A percentile compares a stretch with the other conserved stretches of the same genome.
Conservation (phyloP, 805 yeast species). For the Yarrowia divulgata region DNA sequence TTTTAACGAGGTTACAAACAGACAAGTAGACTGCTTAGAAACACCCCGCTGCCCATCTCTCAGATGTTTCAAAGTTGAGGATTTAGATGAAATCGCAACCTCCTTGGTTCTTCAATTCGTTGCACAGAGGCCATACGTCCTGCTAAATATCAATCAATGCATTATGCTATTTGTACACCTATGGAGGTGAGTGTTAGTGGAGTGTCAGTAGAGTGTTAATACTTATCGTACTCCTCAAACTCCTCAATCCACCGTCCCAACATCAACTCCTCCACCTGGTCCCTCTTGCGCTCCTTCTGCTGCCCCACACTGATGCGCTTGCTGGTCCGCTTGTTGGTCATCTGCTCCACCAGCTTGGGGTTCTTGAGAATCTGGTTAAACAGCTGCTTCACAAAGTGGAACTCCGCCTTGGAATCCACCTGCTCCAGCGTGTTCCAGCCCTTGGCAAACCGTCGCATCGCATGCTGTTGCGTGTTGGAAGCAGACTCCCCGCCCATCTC, state of each 20-base stretch:
- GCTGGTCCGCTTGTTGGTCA: slow-evolving; percentile 25
- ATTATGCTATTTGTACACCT: slow-evolving; percentile 20
- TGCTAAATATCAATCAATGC: slow-evolving; percentile 31
- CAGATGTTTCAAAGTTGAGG: no score
- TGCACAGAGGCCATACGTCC: no score
- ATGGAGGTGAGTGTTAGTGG: not conserved
- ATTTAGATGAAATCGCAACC: no score
- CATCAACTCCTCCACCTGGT: slow-evolving; percentile 55
- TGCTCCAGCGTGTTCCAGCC: slow-evolving; percentile 39
- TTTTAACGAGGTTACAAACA: no score
- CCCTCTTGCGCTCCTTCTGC: slow-evolving; percentile 40
- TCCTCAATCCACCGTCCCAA: slow-evolving; percentile 59
- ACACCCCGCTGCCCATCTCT: no score
- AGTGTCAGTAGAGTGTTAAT: not conserved
- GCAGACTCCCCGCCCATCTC: slow-evolving; percentile 30
- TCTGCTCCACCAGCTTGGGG: slow-evolving; percentile 36
- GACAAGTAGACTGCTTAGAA: no score
- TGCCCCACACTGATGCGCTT: slow-evolving; percentile 24
- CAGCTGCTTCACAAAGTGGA: slow-evolving; percentile 29
- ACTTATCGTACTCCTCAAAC: slow-evolving; percentile 31
- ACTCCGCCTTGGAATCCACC: slow-evolving; percentile 21
- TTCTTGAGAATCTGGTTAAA: slow-evolving; percentile 25
- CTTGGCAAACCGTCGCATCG: slow-evolving; percentile 26
- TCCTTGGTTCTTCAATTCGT: no score
- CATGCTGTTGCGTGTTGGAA: slow-evolving; percentile 19